A percentile compares a stretch with the other conserved stretches of the same genome.
Evolutionary conservation across 202 grass and related monocot genomes (phyloP).

Genomic region (Elaeis oleifera): DNA sequence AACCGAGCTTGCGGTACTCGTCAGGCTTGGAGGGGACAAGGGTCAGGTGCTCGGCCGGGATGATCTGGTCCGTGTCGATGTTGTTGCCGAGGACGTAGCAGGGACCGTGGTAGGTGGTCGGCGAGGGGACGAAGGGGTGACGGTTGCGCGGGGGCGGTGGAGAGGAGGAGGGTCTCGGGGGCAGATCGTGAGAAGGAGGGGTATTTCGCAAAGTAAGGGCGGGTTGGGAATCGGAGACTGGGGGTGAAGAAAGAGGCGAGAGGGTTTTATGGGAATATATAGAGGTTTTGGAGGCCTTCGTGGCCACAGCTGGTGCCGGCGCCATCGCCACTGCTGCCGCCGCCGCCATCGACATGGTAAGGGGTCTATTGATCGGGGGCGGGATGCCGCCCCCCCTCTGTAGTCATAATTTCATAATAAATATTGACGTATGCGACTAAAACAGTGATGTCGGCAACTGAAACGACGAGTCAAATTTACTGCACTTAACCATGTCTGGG

Average conservation of each 20-base stretch:
- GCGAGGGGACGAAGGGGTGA: slow-evolving; percentile 12
- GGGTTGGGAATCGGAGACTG: no score
- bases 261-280: neutral
- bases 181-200: slow-evolving; percentile 12
- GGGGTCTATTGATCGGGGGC: neutral
- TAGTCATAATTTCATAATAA: no score
- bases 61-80: slow-evolving; percentile 99
- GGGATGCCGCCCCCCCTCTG: neutral
- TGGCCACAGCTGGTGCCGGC: neutral
- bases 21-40: slow-evolving; percentile 88
- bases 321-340: neutral
- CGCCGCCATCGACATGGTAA: neutral
- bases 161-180: neutral
- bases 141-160: neutral
- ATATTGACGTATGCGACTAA: no score
- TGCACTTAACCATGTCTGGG: no score
- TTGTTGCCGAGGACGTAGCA: slow-evolving; percentile 86
- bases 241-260: neutral
- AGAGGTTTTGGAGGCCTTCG: neutral
- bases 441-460: no score
- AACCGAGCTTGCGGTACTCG: slow-evolving; percentile 91
- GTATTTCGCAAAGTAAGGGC: neutral
- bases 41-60: slow-evolving; percentile 87
- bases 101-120: slow-evolving; percentile 54
- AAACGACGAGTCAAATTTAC: no score